Conservation (phyloP, 2,329 filamentous ascomycete species). For the Aureobasidium sp. region DNA sequence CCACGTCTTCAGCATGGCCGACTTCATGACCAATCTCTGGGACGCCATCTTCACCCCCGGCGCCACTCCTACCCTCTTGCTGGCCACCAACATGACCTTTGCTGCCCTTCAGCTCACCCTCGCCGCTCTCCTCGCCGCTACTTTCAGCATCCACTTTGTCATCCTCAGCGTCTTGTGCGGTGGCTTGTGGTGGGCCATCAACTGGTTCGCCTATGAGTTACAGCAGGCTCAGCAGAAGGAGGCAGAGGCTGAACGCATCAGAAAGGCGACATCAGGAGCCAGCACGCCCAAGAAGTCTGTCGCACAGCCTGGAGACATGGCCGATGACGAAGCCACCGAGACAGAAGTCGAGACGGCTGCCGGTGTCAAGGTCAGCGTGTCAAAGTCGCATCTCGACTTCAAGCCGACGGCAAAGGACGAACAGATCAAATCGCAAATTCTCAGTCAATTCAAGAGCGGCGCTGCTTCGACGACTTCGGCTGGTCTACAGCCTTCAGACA, state of each 20-base stretch:
- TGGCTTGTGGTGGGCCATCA: constrained; percentile 86
- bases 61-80: constrained; percentile 75
- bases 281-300: constrained; percentile 42
- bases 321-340: constrained; percentile 43
- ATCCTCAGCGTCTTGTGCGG: constrained; percentile 72
- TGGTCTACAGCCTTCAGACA: neutral
- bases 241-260: constrained; percentile 43
- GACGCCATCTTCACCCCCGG: constrained; percentile 90
- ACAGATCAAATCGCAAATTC: constrained; percentile 18
- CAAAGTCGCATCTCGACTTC: neutral
- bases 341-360: constrained; percentile 34
- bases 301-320: constrained; percentile 34
- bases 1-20: constrained; percentile 28
- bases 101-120: constrained; percentile 76
- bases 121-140: constrained; percentile 66
- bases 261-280: constrained; percentile 25
- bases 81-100: constrained; percentile 87
- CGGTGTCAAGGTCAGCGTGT: constrained; percentile 13
- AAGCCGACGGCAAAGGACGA: constrained; percentile 14
- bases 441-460: constrained; percentile 17
- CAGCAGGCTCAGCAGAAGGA: constrained; percentile 40
- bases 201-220: constrained; percentile 83
- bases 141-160: constrained; percentile 82
- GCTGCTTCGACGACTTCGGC: neutral
- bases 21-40: constrained; percentile 71